Evolutionary conservation across 345 rosid species (phyloP).

Genomic region (Lagerstroemia speciosa): DNA sequence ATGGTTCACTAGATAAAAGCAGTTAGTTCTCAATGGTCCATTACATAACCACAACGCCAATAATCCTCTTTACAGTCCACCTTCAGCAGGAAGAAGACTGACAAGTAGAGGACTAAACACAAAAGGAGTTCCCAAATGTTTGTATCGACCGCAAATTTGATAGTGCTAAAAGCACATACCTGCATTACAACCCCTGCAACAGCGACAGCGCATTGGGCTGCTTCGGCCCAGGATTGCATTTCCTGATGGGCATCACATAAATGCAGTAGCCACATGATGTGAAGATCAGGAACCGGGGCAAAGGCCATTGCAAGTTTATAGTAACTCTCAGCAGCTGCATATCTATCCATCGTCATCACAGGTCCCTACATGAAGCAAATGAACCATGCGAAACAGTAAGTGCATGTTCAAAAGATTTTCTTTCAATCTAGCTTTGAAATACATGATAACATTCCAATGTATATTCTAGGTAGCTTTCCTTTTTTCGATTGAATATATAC

Average conservation of each 20-base stretch:
- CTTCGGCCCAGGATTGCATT: slow-evolving; percentile 99
- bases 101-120: too few species aligned
- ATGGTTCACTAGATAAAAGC: too few species aligned
- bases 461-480: neutral
- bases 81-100: too few species aligned
- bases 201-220: slow-evolving; percentile 97
- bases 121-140: too few species aligned
- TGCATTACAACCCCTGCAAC: slow-evolving; percentile 95
- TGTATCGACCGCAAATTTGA: too few species aligned
- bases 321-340: slow-evolving; percentile 95
- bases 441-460: neutral
- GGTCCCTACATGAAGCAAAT: slow-evolving; percentile 44
- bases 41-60: too few species aligned
- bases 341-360: slow-evolving; percentile 77
- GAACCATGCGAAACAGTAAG: slow-evolving; percentile 7
- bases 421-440: neutral
- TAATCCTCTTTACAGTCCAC: too few species aligned
- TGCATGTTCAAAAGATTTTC: neutral
- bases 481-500: neutral
- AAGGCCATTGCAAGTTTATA: slow-evolving; percentile 98
- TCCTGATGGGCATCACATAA: slow-evolving; percentile 99
- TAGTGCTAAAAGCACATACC: slow-evolving; percentile 41
- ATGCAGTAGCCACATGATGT: slow-evolving; percentile 98
- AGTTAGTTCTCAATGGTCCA: too few species aligned
- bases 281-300: slow-evolving; percentile 99